Evolutionary conservation across 2,329 filamentous ascomycete genomes (phyloP).

Genomic region (Fusarium tuaranense): DNA sequence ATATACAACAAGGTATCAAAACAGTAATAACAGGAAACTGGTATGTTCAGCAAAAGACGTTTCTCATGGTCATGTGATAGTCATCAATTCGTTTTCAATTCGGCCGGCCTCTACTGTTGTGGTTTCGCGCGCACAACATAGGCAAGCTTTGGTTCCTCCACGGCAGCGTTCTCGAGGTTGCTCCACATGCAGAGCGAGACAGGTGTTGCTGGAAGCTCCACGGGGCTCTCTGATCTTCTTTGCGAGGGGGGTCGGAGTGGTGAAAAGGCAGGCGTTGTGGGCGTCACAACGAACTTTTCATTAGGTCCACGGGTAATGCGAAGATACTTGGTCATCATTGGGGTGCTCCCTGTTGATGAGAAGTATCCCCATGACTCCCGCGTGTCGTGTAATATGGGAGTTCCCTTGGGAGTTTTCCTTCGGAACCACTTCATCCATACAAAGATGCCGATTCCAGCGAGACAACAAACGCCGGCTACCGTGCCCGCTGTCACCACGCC

Average conservation of each 20-base stretch:
- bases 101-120: not conserved
- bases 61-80: slow-evolving; percentile 27
- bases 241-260: slow-evolving; percentile 16
- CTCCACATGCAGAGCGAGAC: slow-evolving; percentile 46
- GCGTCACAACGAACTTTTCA: slow-evolving; percentile 43
- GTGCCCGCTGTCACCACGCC: slow-evolving; percentile 40
- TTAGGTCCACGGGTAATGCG: slow-evolving; percentile 38
- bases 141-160: slow-evolving; percentile 43
- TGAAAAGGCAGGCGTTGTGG: slow-evolving; percentile 37
- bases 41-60: slow-evolving; percentile 19
- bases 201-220: slow-evolving; percentile 44
- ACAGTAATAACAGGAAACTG: not conserved
- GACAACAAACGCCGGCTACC: slow-evolving; percentile 40
- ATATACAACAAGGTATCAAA: slow-evolving; percentile 16
- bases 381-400: slow-evolving; percentile 1
- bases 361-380: slow-evolving; percentile 39
- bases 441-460: slow-evolving; percentile 39
- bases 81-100: slow-evolving; percentile 21
- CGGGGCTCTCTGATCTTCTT: slow-evolving; percentile 26
- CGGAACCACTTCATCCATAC: slow-evolving; percentile 44
- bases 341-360: slow-evolving; percentile 26
- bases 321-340: slow-evolving; percentile 29
- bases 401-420: slow-evolving; percentile 24
- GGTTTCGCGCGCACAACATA: slow-evolving; percentile 39
- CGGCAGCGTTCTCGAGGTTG: slow-evolving; percentile 40